Percentiles rank a stretch among this genome's conserved stretches.
Conservation (phyloP, 352 stramenopile genomes). For the Phytophthora quininea region DNA sequence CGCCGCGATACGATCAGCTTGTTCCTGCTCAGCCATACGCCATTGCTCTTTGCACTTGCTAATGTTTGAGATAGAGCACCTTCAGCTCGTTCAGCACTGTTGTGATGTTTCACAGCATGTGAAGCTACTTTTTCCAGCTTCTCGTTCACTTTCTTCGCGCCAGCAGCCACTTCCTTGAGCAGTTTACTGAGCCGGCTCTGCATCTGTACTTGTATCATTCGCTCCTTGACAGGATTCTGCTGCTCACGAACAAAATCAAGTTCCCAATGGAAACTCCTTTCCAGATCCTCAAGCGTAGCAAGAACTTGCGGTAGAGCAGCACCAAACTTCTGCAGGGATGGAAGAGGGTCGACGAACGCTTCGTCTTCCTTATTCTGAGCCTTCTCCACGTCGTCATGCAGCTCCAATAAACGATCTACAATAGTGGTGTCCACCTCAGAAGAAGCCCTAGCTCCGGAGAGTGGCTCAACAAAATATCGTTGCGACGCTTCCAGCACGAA, state of each 20-base stretch:
- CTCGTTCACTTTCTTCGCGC: conserved; percentile 36
- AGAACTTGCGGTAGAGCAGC: conserved; percentile 47
- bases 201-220: conserved; percentile 43
- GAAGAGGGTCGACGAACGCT: conserved; percentile 29
- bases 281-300: conserved; percentile 43
- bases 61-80: conserved; percentile 22
- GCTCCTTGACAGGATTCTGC: conserved; percentile 66
- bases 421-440: conserved; percentile 2
- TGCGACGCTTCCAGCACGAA: conserved; percentile 55
- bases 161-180: conserved; percentile 39
- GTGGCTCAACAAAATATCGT: conserved; percentile 30
- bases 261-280: conserved; percentile 50
- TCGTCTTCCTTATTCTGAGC: conserved; percentile 68
- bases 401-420: conserved; percentile 36
- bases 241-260: conserved; percentile 50
- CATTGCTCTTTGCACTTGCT: conserved; percentile 30
- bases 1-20: conserved; percentile 3
- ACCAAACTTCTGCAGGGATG: conserved; percentile 49
- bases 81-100: conserved; percentile 29
- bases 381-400: conserved; percentile 48
- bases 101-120: conserved; percentile 19
- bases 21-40: conserved; percentile 19
- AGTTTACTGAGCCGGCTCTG: conserved; percentile 37
- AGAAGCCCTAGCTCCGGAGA: not conserved
- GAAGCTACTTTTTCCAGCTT: conserved; percentile 33